Conservation (phyloP, 495 filamentous ascomycete genomes). For the Aspergillus kassunensis region DNA sequence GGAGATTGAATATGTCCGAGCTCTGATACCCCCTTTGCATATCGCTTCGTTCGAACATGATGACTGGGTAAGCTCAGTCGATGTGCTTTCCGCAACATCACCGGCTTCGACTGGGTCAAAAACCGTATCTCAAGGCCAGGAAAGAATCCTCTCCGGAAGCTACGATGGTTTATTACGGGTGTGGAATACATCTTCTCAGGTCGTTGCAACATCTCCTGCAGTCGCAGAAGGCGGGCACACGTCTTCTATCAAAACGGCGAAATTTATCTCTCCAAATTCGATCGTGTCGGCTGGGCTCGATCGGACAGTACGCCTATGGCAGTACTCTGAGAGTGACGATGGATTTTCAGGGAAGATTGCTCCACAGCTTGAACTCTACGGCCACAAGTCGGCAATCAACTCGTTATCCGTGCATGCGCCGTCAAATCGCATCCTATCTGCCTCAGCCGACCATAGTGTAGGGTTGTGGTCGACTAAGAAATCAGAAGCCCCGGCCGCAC, state of each 20-base stretch:
- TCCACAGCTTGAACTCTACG: slow-evolving; percentile 79
- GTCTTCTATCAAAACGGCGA: slow-evolving; percentile 70
- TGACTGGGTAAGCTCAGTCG: slow-evolving; percentile 94
- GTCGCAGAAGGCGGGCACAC: slow-evolving; percentile 65
- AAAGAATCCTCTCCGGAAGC: slow-evolving; percentile 78
- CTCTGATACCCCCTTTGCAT: slow-evolving; percentile 79
- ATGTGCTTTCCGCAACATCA: slow-evolving; percentile 69
- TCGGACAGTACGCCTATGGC: slow-evolving; percentile 81
- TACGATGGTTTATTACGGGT: slow-evolving; percentile 85
- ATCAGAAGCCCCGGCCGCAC: slow-evolving; percentile 64
- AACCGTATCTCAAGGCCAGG: slow-evolving; percentile 44
- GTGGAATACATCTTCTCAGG: slow-evolving; percentile 82
- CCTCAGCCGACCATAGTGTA: slow-evolving; percentile 72
- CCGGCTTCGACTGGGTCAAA: slow-evolving; percentile 52
- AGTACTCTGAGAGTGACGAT: slow-evolving; percentile 65
- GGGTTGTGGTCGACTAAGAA: slow-evolving; percentile 82
- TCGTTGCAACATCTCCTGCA: slow-evolving; percentile 64
- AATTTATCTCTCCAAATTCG: slow-evolving; percentile 70
- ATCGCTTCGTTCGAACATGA: slow-evolving; percentile 90
- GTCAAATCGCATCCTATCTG: slow-evolving; percentile 74
- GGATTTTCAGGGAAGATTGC: slow-evolving; percentile 58
- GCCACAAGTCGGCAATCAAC: slow-evolving; percentile 72
- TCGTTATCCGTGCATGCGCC: slow-evolving; percentile 71
- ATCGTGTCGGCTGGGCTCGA: slow-evolving; percentile 80
- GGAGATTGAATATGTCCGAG: slow-evolving; percentile 87